These are phyloP conservation scores for Glonium stellatum DNA, from an alignment of 495 filamentous ascomycete genomes.

Conservation along the genomic window DNA sequence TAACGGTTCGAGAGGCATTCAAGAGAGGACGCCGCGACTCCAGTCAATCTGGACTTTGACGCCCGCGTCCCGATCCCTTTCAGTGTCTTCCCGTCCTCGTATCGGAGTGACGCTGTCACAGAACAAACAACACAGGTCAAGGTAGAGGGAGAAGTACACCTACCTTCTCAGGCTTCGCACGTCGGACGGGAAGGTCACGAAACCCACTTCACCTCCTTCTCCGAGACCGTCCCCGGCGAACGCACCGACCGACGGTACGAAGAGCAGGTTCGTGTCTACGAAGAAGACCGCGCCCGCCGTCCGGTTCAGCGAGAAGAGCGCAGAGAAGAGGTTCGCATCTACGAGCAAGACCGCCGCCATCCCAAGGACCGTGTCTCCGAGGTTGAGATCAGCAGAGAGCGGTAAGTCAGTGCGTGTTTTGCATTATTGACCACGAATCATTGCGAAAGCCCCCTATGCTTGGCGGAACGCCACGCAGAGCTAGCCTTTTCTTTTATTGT, in stretches of 20 bases:
- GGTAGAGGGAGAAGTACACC: slow-evolving; percentile 84
- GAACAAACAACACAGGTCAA: slow-evolving; percentile 63
- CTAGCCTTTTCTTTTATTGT: slow-evolving; percentile 21
- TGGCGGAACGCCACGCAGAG: slow-evolving; percentile 8
- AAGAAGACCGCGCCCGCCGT: slow-evolving; percentile 32
- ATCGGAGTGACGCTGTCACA: slow-evolving; percentile 83
- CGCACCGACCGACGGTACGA: slow-evolving; percentile 52
- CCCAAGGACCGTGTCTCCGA: slow-evolving; percentile 36
- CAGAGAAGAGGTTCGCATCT: slow-evolving; percentile 34
- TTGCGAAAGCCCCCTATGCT: slow-evolving; percentile 18
- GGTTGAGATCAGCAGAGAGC: slow-evolving; percentile 50
- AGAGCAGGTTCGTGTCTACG: slow-evolving; percentile 51
- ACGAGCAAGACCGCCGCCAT: slow-evolving; percentile 29
- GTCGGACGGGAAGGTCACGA: slow-evolving; percentile 92
- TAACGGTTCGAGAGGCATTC: slow-evolving; percentile 83
- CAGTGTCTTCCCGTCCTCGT: slow-evolving; percentile 99
- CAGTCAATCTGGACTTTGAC: slow-evolving; percentile 99
- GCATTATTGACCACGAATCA: slow-evolving; percentile 20
- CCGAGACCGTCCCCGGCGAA: slow-evolving; percentile 56
- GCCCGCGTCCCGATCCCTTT: slow-evolving; percentile 97
- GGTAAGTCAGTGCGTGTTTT: slow-evolving; percentile 37
- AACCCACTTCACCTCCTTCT: slow-evolving; percentile 55
- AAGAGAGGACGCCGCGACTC: slow-evolving; percentile 78
- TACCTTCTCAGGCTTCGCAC: slow-evolving; percentile 64
- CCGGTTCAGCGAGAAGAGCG: slow-evolving; percentile 19